Evolutionary conservation across 1,139 yeast genomes (phyloP), one percentile per base, ranked within the genome.

Genomic region (Yamadazyma mexicana): DNA sequence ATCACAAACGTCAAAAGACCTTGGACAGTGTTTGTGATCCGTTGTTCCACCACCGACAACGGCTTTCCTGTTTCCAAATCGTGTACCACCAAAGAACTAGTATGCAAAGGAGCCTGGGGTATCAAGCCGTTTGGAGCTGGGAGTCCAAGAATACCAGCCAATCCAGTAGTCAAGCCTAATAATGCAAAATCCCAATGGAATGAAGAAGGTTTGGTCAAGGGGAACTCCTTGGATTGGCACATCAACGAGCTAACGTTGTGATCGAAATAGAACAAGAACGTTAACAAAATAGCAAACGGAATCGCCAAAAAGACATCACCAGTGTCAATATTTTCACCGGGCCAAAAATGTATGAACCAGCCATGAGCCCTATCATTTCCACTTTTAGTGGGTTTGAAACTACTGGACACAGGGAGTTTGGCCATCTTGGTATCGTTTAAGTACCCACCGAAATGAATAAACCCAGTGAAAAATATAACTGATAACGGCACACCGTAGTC

Each of bases 71-170:
- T 50, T 15, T 55, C 64, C 36, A 62, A 62, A 44, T 78, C 77
- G 46, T 73, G 75, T 3, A 87, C 82, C 32, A 88, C 79, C 27
- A 92, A 63, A 0, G 96, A 81, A 39, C 75, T 77, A 0, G 98
- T 89, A 54, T 92, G 98, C 32, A 92, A 61, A 0, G 98, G 98
- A 0, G 98, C 98, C 59, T 92, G 98, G 0, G 98, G 98, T 31
- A 92, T 91, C 28, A 92, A 68, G 0, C 98, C 98, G 61, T 92
- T 92, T 0, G 98, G 98, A 2, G 97, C 89, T 0, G 98, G 98
- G 1, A 92, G 73, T 0, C 98, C 98, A 10, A 92, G 56, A 1
- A 91, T 61, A 0, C 98, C 98, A 3, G 96, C 73, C 2, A 91
- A 58, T 0, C 96, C 95, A 0, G 98, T 92, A 4, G 92, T 85